Evolutionary conservation across 2,329 filamentous ascomycete species (phyloP), one percentile per base, ranked within the genome.

Genomic region (Epichloe brachyelytri): DNA sequence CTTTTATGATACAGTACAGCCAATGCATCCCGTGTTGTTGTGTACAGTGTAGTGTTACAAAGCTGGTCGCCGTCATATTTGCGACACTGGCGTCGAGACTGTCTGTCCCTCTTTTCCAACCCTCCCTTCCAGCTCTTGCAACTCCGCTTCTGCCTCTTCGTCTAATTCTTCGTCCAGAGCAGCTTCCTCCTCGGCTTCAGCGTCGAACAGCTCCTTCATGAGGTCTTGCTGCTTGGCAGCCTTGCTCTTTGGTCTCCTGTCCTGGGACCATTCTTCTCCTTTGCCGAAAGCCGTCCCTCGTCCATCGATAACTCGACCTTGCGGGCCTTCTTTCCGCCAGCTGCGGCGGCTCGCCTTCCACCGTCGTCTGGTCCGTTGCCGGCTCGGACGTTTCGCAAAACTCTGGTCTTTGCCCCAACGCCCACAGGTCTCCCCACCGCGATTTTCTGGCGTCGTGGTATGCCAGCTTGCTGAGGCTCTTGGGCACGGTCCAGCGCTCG

Each of bases 401-500:
- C 77, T 12, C 88, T 77, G 0, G 88, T 94, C 75, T 97, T 97
- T 20, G 90, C 91, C 0, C 93, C 0, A 97, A 74, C 0, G 91
- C 89, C 93, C 93, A 98, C 10, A 97, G 73, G 64, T 97, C 93
- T 39, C 93, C 93, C 93, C 91, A 97, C 49, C 71, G 72, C 0
- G 85, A 79, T 70, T 98, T 98, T 55, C 93, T 82, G 37, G 93
- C 93, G 63, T 97, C 93, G 59, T 86, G 88, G 70, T 91, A 97
- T 1, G 89, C 89, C 60, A 85, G 81, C 59, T 79, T 83, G 65
- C 83, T 84, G 68, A 84, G 93, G 53, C 83, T 88, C 58, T 82
- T 82, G 2, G 91, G 87, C 0, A 98, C 84, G 0, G 85, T 93
- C 93, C 93, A 98, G 51, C 93, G 86, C 72, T 98, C 91, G 36